Conservation (phyloP, 805 yeast species). For the Candida endomychidarum region DNA sequence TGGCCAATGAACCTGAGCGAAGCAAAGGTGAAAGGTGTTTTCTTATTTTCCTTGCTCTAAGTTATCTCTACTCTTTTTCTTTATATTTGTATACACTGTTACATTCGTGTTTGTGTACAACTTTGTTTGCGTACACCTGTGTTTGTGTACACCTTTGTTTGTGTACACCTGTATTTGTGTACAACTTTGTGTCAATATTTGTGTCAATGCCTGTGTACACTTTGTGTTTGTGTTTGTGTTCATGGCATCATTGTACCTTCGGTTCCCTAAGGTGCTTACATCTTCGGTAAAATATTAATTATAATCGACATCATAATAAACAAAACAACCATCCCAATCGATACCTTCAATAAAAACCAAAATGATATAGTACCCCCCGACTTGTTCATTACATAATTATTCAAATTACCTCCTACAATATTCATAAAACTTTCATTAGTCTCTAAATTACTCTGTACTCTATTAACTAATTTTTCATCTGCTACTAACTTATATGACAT, state of each 20-base stretch:
- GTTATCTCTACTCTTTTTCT: background rate
- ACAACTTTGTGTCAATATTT: too few species aligned
- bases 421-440: constrained; percentile 30
- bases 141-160: too few species aligned
- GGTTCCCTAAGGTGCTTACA: too few species aligned
- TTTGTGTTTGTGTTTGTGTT: too few species aligned
- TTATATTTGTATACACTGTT: too few species aligned
- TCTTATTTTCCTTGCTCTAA: too few species aligned
- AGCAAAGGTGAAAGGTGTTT: background rate
- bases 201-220: too few species aligned
- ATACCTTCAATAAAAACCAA: constrained; percentile 36
- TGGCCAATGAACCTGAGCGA: too few species aligned
- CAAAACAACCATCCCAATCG: constrained; percentile 21
- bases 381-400: constrained; percentile 37
- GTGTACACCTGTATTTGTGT: too few species aligned
- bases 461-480: constrained; percentile 33
- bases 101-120: too few species aligned
- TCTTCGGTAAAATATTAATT: constrained; percentile 36
- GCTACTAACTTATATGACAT: constrained; percentile 37
- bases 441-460: constrained; percentile 35
- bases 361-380: constrained; percentile 41
- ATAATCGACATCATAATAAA: constrained; percentile 34
- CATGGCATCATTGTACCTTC: too few species aligned
- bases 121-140: too few species aligned
- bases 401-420: constrained; percentile 36